Conservation (phyloP, 2,329 filamentous ascomycete genomes). For the Macroventuria anomochaeta region DNA sequence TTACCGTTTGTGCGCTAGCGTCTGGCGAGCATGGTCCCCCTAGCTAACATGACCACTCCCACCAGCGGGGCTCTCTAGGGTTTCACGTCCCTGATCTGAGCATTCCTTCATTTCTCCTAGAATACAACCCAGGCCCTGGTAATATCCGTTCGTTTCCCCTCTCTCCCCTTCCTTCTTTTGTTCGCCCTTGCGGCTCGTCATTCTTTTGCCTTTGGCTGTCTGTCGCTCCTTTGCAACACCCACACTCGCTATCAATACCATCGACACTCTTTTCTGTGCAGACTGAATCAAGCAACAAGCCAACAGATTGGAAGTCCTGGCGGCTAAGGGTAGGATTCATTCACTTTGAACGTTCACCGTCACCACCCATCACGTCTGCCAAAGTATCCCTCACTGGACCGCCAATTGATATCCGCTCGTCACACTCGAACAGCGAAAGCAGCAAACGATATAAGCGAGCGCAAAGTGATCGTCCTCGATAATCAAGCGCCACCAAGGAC, state of each 20-base stretch:
- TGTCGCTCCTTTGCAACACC: slow-evolving; percentile 32
- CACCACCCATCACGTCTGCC: slow-evolving; percentile 1
- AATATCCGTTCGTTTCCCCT: slow-evolving; percentile 37
- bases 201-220: slow-evolving; percentile 35
- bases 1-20: slow-evolving; percentile 34
- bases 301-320: slow-evolving; percentile 35
- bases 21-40: slow-evolving; percentile 18
- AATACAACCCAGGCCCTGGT: slow-evolving; percentile 37
- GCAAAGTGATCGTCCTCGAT: slow-evolving; percentile 1
- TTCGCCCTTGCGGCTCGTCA: slow-evolving; percentile 36
- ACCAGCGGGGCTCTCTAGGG: slow-evolving; percentile 31
- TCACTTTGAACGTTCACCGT: slow-evolving; percentile 15
- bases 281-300: slow-evolving; percentile 24
- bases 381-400: slow-evolving; percentile 15
- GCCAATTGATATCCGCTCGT: slow-evolving; percentile 7
- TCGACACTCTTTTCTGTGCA: slow-evolving; percentile 40
- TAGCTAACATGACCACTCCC: slow-evolving; percentile 32
- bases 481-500: not conserved
- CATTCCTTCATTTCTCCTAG: slow-evolving; percentile 49
- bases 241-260: slow-evolving; percentile 37
- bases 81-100: slow-evolving; percentile 47
- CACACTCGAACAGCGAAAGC: slow-evolving; percentile 5
- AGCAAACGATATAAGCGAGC: slow-evolving; percentile 1
- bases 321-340: slow-evolving; percentile 29
- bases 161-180: slow-evolving; percentile 30